Conservation (phyloP, 1,284 basidiomycete species). For the Trametes versicolor region DNA sequence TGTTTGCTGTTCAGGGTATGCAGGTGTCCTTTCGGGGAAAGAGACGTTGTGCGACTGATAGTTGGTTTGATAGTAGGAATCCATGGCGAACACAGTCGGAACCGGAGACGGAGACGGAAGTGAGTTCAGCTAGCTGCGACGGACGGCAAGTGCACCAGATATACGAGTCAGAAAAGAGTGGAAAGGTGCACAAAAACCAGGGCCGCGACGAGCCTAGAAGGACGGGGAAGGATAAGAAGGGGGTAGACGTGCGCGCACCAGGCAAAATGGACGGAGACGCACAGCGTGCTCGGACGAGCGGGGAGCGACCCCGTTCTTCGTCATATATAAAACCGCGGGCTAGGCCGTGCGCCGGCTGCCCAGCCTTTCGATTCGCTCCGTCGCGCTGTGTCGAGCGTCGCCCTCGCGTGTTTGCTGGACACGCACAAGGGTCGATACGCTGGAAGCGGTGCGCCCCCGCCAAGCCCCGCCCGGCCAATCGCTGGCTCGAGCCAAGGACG, state of each 20-base stretch:
- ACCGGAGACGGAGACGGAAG: conserved; percentile 4
- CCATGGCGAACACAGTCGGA: conserved; percentile 15
- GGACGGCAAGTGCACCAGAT: conserved; percentile 11
- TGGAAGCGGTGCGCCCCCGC: conserved; percentile 15
- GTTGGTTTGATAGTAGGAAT: conserved; percentile 10
- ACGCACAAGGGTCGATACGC: conserved; percentile 10
- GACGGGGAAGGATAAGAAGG: conserved; percentile 4
- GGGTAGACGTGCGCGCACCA: conserved; percentile 21
- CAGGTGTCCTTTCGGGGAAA: conserved; percentile 19
- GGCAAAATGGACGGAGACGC: conserved; percentile 31
- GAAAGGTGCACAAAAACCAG: conserved; percentile 16
- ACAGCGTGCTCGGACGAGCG: conserved; percentile 29
- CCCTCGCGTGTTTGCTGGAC: background rate
- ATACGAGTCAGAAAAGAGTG: conserved; percentile 17
- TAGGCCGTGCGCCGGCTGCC: conserved; percentile 19
- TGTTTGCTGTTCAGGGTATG: conserved; percentile 7
- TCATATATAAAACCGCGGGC: conserved; percentile 22
- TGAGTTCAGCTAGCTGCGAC: background rate
- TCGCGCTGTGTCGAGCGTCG: conserved; percentile 11
- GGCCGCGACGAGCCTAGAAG: conserved; percentile 29
- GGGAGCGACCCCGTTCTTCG: conserved; percentile 3
- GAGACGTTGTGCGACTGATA: conserved; percentile 26
- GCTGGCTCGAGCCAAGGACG: conserved; percentile 22
- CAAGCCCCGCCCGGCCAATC: conserved; percentile 22
- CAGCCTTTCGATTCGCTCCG: conserved; percentile 10